phyloP scores from a whole-genome alignment of 352 stramenopile species.

The Pythium biforme region DNA sequence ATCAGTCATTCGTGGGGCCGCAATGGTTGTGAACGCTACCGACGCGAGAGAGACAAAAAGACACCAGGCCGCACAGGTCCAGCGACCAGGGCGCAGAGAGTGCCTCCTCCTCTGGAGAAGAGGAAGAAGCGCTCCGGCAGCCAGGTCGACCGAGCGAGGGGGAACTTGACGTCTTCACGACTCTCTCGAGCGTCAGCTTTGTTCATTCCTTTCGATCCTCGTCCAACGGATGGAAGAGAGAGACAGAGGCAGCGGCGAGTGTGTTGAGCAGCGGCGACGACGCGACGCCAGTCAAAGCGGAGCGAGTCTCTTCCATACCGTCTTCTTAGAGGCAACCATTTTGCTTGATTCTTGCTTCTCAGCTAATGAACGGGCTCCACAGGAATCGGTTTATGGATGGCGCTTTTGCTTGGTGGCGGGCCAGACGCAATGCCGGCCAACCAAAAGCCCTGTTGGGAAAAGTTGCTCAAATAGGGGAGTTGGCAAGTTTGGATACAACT shows the following conservation, averaged over 20 bases:
- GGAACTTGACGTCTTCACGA: neutral
- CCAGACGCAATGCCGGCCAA: conserved; percentile 13
- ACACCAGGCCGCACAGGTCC: too few relatives aligned
- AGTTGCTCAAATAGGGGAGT: conserved; percentile 2
- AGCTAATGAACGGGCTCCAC: conserved; percentile 62
- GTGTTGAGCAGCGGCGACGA: conserved; percentile 1
- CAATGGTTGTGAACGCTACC: conserved; percentile 25
- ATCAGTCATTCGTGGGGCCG: conserved; percentile 14
- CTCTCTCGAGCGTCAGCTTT: neutral
- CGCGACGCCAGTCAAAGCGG: conserved; percentile 5
- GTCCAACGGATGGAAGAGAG: conserved; percentile 59
- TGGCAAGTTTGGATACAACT: neutral
- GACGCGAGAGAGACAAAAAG: neutral
- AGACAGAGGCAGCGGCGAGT: conserved; percentile 18
- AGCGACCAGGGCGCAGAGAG: too few relatives aligned
- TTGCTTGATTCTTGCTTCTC: conserved; percentile 75
- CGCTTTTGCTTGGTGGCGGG: conserved; percentile 7
- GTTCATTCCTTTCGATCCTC: conserved; percentile 39
- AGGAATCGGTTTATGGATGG: conserved; percentile 31
- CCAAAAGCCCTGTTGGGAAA: conserved; percentile 14
- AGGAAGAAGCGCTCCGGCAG: neutral
- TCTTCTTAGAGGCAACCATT: conserved; percentile 92
- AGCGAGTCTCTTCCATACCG: conserved; percentile 66
- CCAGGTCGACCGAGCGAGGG: too few relatives aligned
- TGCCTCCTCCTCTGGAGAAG: too few relatives aligned